These are phyloP conservation scores for Aspergillus leporis DNA, from an alignment of 495 filamentous ascomycete genomes.

Conservation along the genomic window DNA sequence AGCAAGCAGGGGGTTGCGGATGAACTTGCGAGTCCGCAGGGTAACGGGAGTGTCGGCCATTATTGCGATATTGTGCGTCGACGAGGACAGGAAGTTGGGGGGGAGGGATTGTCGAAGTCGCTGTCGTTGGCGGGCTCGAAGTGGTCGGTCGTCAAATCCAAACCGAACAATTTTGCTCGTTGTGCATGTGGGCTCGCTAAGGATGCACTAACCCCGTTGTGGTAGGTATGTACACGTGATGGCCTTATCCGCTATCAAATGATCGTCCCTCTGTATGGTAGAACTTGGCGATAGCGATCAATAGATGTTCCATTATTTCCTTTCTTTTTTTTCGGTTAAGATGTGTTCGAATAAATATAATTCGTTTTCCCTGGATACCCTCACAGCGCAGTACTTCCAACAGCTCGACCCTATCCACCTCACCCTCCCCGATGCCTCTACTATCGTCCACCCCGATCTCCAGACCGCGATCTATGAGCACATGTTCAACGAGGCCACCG, in stretches of 20 bases:
- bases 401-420: slow-evolving; percentile 58
- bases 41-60: slow-evolving; percentile 95
- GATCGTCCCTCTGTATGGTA: not conserved
- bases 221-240: slow-evolving; percentile 14
- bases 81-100: slow-evolving; percentile 25
- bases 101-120: slow-evolving; percentile 30
- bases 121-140: slow-evolving; percentile 28
- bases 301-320: not conserved
- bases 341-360: not conserved
- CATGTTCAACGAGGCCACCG: slow-evolving; percentile 59
- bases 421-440: slow-evolving; percentile 51
- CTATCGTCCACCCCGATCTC: slow-evolving; percentile 52
- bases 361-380: slow-evolving; percentile 16
- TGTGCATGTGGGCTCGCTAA: slow-evolving; percentile 45
- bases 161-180: slow-evolving; percentile 5
- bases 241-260: slow-evolving; percentile 1
- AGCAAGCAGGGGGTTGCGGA: slow-evolving; percentile 96
- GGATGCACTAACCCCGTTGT: slow-evolving; percentile 30
- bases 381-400: slow-evolving; percentile 65
- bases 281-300: not conserved
- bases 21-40: slow-evolving; percentile 99
- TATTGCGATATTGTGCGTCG: slow-evolving; percentile 50
- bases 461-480: slow-evolving; percentile 63
- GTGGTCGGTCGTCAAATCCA: slow-evolving; percentile 10
- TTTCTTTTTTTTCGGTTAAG: not conserved